Evolutionary conservation across 495 filamentous ascomycete genomes (phyloP).

Genomic region (Aspergillus mulundensis): DNA sequence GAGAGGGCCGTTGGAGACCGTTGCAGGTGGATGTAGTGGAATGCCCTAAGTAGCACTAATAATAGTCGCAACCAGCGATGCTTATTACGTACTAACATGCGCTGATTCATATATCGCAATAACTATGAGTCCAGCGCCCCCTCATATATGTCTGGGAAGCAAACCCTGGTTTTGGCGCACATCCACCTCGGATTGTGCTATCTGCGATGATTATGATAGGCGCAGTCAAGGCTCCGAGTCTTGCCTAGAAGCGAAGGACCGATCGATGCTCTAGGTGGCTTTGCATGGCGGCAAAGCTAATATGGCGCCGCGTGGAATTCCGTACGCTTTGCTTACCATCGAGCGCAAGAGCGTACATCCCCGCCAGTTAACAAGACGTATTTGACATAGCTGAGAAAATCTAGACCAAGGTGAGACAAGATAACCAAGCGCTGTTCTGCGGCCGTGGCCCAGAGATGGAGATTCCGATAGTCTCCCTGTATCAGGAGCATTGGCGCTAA

Average conservation of each 20-base stretch:
- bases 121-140: background rate
- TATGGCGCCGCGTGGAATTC: background rate
- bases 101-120: background rate
- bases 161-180: background rate
- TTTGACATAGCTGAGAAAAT: background rate
- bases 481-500: background rate
- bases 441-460: background rate
- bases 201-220: background rate
- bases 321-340: background rate
- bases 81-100: background rate
- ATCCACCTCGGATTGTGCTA: background rate
- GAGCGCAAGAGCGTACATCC: background rate
- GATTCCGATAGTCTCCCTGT: no score
- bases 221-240: background rate
- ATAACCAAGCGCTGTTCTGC: no score
- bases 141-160: background rate
- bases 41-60: background rate
- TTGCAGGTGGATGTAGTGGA: background rate
- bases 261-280: slow-evolving; percentile 3
- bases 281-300: background rate
- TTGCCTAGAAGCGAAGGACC: slow-evolving; percentile 4
- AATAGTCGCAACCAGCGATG: background rate
- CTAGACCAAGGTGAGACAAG: background rate
- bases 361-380: background rate
- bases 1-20: background rate